Base-by-base conservation (phyloP, 345 rosid species). In the Brassica rapa region DNA sequence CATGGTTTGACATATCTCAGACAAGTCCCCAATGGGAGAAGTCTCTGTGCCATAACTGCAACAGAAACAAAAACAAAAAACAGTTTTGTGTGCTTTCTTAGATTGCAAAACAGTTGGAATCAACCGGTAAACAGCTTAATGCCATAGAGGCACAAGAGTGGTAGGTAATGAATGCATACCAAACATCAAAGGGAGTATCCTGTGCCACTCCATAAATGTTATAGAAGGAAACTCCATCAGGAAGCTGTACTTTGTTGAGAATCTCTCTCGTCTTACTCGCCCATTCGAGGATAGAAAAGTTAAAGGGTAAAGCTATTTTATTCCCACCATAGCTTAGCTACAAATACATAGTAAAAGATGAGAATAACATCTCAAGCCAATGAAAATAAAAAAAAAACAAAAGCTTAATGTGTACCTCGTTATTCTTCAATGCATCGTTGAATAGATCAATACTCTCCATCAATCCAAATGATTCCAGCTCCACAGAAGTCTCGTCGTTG, bases 21-120 rank as follows among this genome's bases (percentile, higher is more conserved):
- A 88, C 68, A 91, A 82, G 77, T 93, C 97, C 33, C 70, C 88
- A 5, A 93, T 70, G 0, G 97, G 97, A 35, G 91, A 88, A 41
- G 86, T 77, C 86, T 91, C 87, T 19, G 93, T 75, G 70, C 98
- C 97, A 80, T 93, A 93, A 71, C 98, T 93, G 87, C 84, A 87
- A 73, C 35, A 71, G 19, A 39, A 8, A 1, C 11, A 8, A 6
- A 35, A 35, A 39, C 12, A 39, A 29, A 29, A 57, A 6, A 59
- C 12, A 37, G 41, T 61, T 61, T 79, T 56, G 33, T 57, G 73
- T 12, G 56, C 49, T 51, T 43, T 62, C 15, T 29, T 14, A 53
- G 66, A 25, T 49, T 60, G 62, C 2, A 3, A 46, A 68, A 25
- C 68, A 51, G 14, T 51, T 19, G 25, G 11, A 66, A 19, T 65